Evolutionary conservation across 257 asterid genomes (phyloP), one percentile per base, ranked within the genome.

Genomic region (Phtheirospermum japonicum): DNA sequence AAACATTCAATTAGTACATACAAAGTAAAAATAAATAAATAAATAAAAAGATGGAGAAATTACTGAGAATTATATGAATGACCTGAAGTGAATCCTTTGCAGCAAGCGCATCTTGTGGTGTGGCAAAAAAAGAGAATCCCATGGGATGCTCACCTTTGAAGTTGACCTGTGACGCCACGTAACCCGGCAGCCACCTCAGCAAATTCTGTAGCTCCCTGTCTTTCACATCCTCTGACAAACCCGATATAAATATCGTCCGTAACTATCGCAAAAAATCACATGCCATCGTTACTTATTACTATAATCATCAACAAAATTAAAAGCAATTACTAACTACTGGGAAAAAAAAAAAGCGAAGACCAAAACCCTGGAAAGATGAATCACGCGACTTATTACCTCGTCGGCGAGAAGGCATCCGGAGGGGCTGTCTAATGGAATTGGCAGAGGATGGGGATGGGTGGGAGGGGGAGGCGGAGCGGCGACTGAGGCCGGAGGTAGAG

Each of bases 61-160:
- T 51, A 4, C 3, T 19, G 57, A 23, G 11, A 32, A 59, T 19
- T 19, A 49, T 4, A 56, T 1, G 56, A 64, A 37, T 11, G 37
- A 83, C 97, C 96, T 90, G 96, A 64, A 93, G 91, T 28, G 96
- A 85, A 28, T 93, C 99, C 79, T 87, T 89, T 39, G 99, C 99
- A 68, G 97, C 89, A 48, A 89, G 69, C 34, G 99, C 97, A 37
- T 74, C 73, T 68, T 87, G 99, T 9, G 79, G 79, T 39, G 87
- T 79, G 39, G 99, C 82, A 55, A 89, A 93, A 17, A 93, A 90
- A 4, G 97, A 97, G 51, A 89, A 93, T 50, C 99, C 99, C 94
- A 93, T 83, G 5, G 99, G 99, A 63, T 80, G 87, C 71, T 93
- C 99, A 17, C 96, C 97, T 75, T 93, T 93, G 76, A 82, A 87